Conservation (phyloP, 495 filamentous ascomycete genomes). For the Peziza echinospora region DNA sequence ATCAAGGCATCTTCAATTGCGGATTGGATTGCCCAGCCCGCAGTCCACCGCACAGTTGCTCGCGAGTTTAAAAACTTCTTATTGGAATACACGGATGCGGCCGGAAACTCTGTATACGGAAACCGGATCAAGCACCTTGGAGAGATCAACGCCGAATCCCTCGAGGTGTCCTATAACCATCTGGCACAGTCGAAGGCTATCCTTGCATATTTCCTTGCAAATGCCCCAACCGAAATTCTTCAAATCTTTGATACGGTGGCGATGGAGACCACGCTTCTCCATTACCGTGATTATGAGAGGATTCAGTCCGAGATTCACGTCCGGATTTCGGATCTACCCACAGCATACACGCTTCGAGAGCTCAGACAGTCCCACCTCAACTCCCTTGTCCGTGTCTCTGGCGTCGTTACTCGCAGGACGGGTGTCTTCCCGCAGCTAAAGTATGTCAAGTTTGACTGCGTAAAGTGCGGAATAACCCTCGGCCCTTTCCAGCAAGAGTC, state of each 20-base stretch:
- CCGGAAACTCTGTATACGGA: conserved; percentile 79
- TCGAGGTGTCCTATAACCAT: conserved; percentile 92
- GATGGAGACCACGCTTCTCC: conserved; percentile 79
- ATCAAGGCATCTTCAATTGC: conserved; percentile 82
- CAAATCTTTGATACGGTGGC: conserved; percentile 95
- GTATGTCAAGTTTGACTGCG: conserved; percentile 92
- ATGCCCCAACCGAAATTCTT: conserved; percentile 78
- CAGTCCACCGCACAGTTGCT: conserved; percentile 81
- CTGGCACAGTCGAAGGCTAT: conserved; percentile 76
- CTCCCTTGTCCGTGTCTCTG: conserved; percentile 81
- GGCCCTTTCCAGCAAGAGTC: conserved; percentile 96
- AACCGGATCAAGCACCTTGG: conserved; percentile 79
- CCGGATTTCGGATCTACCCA: conserved; percentile 81
- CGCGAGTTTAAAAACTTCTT: conserved; percentile 94
- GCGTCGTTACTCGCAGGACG: conserved; percentile 87
- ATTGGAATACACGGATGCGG: conserved; percentile 79
- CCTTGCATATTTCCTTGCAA: conserved; percentile 92
- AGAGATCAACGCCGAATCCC: conserved; percentile 85
- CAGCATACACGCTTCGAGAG: conserved; percentile 90
- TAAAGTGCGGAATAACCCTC: conserved; percentile 74
- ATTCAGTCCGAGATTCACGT: conserved; percentile 98
- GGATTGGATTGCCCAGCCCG: conserved; percentile 81
- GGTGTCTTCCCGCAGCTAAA: conserved; percentile 97
- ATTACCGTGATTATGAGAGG: conserved; percentile 92
- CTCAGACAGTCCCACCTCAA: conserved; percentile 92